Evolutionary conservation across 768 basidiomycete species (phyloP).

Genomic region (Leccinum incarnatum): DNA sequence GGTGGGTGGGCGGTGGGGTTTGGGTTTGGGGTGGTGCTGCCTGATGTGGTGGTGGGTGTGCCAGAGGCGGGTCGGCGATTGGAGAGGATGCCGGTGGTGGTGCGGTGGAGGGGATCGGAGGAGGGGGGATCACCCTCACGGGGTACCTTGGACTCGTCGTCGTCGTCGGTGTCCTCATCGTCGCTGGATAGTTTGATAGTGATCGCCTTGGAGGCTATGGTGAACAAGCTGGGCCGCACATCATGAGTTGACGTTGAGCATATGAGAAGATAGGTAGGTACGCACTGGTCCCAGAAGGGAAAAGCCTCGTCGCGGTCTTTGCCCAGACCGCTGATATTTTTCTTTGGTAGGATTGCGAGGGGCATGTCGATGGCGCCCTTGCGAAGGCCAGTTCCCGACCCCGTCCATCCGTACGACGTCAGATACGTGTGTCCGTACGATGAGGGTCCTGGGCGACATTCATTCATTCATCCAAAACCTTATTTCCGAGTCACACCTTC

Average conservation of each 20-base stretch:
- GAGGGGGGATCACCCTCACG: background rate
- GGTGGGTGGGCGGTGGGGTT: conserved; percentile 18
- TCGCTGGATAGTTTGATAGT: conserved; percentile 61
- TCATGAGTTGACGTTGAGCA: background rate
- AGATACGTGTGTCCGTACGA: conserved; percentile 61
- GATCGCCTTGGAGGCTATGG: conserved; percentile 80
- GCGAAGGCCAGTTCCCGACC: conserved; percentile 82
- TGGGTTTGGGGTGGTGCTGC: conserved; percentile 39
- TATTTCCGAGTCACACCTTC: too few species aligned
- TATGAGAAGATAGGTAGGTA: background rate
- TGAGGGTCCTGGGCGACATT: conserved; percentile 16
- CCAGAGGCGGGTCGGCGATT: conserved; percentile 58
- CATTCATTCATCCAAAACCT: background rate
- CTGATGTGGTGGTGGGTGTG: conserved; percentile 46
- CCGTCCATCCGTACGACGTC: conserved; percentile 82
- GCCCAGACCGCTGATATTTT: conserved; percentile 80
- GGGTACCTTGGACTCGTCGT: conserved; percentile 22
- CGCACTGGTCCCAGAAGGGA: conserved; percentile 96
- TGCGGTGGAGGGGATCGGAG: conserved; percentile 44
- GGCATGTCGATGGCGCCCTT: conserved; percentile 77
- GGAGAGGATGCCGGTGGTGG: conserved; percentile 73
- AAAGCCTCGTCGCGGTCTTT: conserved; percentile 94
- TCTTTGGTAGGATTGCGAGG: conserved; percentile 78
- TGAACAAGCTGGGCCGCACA: conserved; percentile 48
- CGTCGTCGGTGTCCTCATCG: conserved; percentile 47